Evolutionary conservation across 495 filamentous ascomycete species (phyloP).

Genomic region (Aspergillus cavernicola): DNA sequence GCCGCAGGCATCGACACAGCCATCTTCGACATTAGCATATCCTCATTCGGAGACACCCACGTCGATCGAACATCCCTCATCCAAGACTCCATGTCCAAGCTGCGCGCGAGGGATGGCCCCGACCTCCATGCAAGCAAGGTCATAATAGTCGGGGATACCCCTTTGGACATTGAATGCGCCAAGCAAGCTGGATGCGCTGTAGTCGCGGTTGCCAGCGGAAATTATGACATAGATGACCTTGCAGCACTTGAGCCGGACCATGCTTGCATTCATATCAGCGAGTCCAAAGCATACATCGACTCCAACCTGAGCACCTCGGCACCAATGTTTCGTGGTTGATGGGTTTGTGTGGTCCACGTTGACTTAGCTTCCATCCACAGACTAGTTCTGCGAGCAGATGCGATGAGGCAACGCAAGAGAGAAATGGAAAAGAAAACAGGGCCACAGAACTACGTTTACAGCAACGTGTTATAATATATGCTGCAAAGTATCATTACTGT

Average conservation of each 20-base stretch:
- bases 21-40: constrained; percentile 14
- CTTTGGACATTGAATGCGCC: constrained; percentile 16
- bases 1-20: constrained; percentile 10
- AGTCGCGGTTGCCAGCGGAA: constrained; percentile 15
- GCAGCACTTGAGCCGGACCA: constrained; percentile 12
- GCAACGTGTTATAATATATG: too few relatives aligned
- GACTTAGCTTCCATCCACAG: not conserved
- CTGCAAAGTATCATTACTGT: too few relatives aligned
- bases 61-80: constrained; percentile 6
- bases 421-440: too few relatives aligned
- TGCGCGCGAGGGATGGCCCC: not conserved
- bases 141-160: constrained; percentile 13
- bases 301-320: not conserved
- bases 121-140: constrained; percentile 5
- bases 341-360: too few relatives aligned
- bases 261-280: constrained; percentile 8
- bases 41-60: constrained; percentile 11
- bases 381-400: not conserved
- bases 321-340: constrained; percentile 1
- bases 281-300: constrained; percentile 9
- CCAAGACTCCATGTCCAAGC: constrained; percentile 8
- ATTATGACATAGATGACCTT: constrained; percentile 15
- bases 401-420: not conserved
- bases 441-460: too few relatives aligned
- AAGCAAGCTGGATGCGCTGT: constrained; percentile 15